phyloP scores from a whole-genome alignment of 768 basidiomycete genomes.

The Lactarius sanguifluus region DNA sequence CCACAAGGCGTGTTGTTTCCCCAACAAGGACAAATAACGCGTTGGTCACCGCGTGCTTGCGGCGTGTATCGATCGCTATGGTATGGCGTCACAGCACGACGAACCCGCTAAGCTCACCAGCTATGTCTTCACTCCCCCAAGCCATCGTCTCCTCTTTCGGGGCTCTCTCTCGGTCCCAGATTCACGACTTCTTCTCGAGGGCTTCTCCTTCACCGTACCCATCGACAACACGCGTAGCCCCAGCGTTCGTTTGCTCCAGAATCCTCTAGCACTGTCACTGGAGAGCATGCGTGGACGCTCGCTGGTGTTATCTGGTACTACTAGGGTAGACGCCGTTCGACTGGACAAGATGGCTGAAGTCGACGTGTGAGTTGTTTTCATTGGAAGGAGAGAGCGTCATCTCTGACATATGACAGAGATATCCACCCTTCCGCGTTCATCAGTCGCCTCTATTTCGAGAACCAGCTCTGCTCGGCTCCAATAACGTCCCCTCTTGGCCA shows the following conservation, averaged over 20 bases:
- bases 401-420: constrained; percentile 46
- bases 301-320: constrained; percentile 56
- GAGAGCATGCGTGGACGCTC: constrained; percentile 79
- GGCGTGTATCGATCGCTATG: constrained; percentile 18
- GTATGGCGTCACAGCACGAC: not conserved
- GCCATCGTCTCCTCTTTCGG: constrained; percentile 67
- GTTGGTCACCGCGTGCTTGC: constrained; percentile 14
- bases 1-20: constrained; percentile 3
- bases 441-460: constrained; percentile 68
- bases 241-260: constrained; percentile 49
- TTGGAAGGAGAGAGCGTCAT: not conserved
- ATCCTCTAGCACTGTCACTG: constrained; percentile 66
- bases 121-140: constrained; percentile 35
- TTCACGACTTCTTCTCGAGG: constrained; percentile 69
- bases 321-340: constrained; percentile 54
- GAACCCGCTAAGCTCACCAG: constrained; percentile 27
- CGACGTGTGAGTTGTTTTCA: constrained; percentile 42
- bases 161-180: constrained; percentile 73
- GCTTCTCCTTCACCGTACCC: constrained; percentile 63
- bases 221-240: constrained; percentile 36
- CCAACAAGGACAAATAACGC: constrained; percentile 21
- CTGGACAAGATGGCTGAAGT: constrained; percentile 58
- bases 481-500: constrained; percentile 37
- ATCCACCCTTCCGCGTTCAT: constrained; percentile 65
- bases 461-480: constrained; percentile 56